Percentiles rank a stretch among this genome's conserved stretches.
Evolutionary conservation across 129 eudicot species (phyloP).

Genomic region (Apium graveolens): DNA sequence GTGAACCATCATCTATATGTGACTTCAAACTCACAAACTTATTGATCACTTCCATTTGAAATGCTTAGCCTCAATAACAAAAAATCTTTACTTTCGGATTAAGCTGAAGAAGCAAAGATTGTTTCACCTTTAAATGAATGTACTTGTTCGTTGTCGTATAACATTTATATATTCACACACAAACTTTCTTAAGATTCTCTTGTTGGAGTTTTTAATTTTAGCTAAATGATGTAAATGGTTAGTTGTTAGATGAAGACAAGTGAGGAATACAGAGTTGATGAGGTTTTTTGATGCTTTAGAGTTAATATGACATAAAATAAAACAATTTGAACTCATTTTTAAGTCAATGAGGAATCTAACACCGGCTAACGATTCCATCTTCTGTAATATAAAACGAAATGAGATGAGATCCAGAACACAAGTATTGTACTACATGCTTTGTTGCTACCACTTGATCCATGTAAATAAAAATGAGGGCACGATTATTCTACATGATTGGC

Average conservation of each 20-base stretch:
- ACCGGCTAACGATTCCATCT: background rate
- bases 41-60: slow-evolving; percentile 11
- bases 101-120: background rate
- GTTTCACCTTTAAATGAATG: background rate
- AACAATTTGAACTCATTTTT: background rate
- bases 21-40: slow-evolving; percentile 6
- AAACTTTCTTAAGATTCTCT: background rate
- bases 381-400: background rate
- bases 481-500: background rate
- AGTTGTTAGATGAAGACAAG: background rate
- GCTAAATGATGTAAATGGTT: background rate
- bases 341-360: background rate
- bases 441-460: background rate
- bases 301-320: background rate
- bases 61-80: background rate
- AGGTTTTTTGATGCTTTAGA: background rate
- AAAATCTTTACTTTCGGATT: background rate
- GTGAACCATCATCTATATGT: slow-evolving; percentile 20
- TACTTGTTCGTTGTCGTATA: background rate
- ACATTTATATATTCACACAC: background rate
- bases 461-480: background rate
- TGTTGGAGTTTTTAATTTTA: background rate
- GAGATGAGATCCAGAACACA: background rate
- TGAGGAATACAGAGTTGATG: background rate
- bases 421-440: background rate